Evolutionary conservation across 371 early-diverging fungal genomes (phyloP).

Genomic region (Syncephalastrum racemosum): DNA sequence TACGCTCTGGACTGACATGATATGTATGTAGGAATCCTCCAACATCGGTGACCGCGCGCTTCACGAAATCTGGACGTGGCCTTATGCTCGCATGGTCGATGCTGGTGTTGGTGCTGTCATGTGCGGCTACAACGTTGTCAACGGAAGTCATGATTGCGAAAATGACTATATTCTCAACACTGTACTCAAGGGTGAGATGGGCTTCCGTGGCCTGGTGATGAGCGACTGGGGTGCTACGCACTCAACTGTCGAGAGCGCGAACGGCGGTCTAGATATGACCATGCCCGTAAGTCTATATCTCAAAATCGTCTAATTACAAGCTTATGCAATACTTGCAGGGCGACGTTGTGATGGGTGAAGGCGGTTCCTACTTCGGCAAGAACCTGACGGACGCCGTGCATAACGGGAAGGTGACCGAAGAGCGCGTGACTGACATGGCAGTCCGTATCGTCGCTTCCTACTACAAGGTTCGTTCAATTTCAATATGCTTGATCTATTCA

Average conservation of each 20-base stretch:
- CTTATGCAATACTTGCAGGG: conserved; percentile 5
- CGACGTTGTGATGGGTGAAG: conserved; percentile 5
- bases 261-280: conserved; percentile 49
- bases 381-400: conserved; percentile 35
- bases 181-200: conserved; percentile 39
- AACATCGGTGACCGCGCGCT: conserved; percentile 49
- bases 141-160: conserved; percentile 41
- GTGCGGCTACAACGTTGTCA: conserved; percentile 50
- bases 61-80: conserved; percentile 54
- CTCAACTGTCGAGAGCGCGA: conserved; percentile 23
- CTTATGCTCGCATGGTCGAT: conserved; percentile 47
- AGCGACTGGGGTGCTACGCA: conserved; percentile 32
- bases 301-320: background rate
- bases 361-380: conserved; percentile 15
- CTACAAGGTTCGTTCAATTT: conserved; percentile 32
- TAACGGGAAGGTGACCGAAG: conserved; percentile 24
- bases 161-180: conserved; percentile 32
- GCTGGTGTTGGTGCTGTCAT: conserved; percentile 53
- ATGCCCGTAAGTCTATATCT: conserved; percentile 40
- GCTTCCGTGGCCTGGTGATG: conserved; percentile 31
- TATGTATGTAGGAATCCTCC: conserved; percentile 21
- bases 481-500: background rate
- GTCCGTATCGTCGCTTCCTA: conserved; percentile 56
- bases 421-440: conserved; percentile 54
- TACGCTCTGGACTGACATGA: no score